Percentiles rank a stretch among this genome's conserved stretches.
Conservation (phyloP, 1,139 yeast species). For the Taphrina flavorubra region DNA sequence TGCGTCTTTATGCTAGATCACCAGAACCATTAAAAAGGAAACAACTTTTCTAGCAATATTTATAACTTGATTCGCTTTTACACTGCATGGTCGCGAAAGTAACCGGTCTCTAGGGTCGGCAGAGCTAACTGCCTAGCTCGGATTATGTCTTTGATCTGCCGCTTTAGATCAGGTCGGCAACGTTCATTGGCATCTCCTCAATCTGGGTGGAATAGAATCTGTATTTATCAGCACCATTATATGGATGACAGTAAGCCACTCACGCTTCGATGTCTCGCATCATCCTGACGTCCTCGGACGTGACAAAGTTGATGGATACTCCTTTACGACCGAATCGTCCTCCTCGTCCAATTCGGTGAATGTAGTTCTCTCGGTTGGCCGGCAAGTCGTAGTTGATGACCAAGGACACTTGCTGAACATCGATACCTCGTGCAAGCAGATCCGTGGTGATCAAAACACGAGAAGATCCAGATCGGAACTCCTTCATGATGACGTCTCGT, state of each 20-base stretch:
- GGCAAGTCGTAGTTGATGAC: constrained; percentile 99
- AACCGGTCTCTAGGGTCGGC: too few species aligned
- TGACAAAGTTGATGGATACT: constrained; percentile 98
- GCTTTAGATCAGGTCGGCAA: constrained; percentile 49
- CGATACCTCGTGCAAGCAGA: constrained; percentile 99
- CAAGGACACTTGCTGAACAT: constrained; percentile 97
- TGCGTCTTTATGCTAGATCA: too few species aligned
- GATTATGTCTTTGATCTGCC: background rate
- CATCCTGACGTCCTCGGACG: constrained; percentile 86
- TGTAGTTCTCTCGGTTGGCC: constrained; percentile 95
- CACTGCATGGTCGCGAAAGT: background rate
- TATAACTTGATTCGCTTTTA: constrained; percentile 10
- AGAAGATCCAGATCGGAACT: constrained; percentile 97
- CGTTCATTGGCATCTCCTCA: constrained; percentile 96
- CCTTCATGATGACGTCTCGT: constrained; percentile 98
- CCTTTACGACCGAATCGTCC: constrained; percentile 99
- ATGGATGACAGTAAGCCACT: background rate
- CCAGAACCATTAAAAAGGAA: background rate
- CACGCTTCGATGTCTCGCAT: constrained; percentile 95
- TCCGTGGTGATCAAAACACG: constrained; percentile 97
- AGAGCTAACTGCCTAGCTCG: background rate
- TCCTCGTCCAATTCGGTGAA: constrained; percentile 99
- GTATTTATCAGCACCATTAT: background rate
- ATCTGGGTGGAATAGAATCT: constrained; percentile 94
- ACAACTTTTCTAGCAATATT: constrained; percentile 15